Evolutionary conservation across 768 basidiomycete genomes (phyloP), one percentile per base, ranked within the genome.

Genomic region (Tylopilus cervinicoccineus): DNA sequence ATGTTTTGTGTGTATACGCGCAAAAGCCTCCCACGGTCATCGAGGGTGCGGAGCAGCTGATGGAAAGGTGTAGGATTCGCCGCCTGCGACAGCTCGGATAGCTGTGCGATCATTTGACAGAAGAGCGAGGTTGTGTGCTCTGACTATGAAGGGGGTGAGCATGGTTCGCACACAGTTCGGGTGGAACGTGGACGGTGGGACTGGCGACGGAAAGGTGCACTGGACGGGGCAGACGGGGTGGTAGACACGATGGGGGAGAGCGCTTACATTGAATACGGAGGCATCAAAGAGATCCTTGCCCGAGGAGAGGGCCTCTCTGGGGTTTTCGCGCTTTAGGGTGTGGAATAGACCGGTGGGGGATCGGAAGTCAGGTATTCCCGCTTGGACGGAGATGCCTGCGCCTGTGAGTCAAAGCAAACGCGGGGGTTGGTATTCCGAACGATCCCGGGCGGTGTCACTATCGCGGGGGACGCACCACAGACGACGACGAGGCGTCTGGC

Each of bases 1-100:
- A 94, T 94, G 68, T 95, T 94, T 72, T 95, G 93, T 0, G 93
- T 93, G 67, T 94, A 95, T 2, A 92, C 88, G 22, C 93, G 77
- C 31, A 93, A 76, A 4, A 95, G 79, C 52, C 79, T 78, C 4
- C 88, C 86, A 31, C 83, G 75, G 51, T 84, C 76, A 59, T 94
- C 89, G 26, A 94, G 79, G 26, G 75, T 61, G 36, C 84, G 84
- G 26, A 95, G 79, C 22, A 88, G 70, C 11, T 75, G 68, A 62
- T 95, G 93, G 59, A 94, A 94, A 1, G 83, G 72, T 4, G 93
- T 93, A 8, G 93, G 92, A 51, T 76, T 60, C 14, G 91, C 89
- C 4, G 76, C 72, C 45, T 79, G 73, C 1, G 92, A 85, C 22
- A 92, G 72, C 52, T 78, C 77, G 28, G 88, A 86, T 8, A 95